Conservation (phyloP, 305 asterid genomes). For the Solanum hybrid region DNA sequence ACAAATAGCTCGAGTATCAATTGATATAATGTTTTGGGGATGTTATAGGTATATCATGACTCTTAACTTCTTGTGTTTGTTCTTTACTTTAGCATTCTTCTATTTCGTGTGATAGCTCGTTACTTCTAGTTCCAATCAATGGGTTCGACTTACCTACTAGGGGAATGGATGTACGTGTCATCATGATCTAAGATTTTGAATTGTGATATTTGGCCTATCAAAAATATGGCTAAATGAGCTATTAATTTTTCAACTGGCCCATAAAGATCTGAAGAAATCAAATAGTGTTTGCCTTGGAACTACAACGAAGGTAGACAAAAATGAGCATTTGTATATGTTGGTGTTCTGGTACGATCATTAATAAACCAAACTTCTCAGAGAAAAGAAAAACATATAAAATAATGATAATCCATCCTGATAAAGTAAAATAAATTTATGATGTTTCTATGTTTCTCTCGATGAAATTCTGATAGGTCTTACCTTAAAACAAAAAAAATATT, state of each 20-base stretch:
- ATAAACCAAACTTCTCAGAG: background rate
- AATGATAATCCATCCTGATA: no score
- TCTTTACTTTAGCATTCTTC: background rate
- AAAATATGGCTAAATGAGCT: background rate
- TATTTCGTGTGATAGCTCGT: background rate
- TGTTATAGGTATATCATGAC: background rate
- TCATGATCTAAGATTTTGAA: background rate
- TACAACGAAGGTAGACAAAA: background rate
- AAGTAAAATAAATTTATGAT: background rate
- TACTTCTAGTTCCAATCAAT: background rate
- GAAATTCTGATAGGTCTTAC: background rate
- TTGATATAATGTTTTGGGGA: background rate
- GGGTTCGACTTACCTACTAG: background rate
- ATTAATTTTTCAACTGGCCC: background rate
- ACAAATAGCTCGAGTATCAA: background rate
- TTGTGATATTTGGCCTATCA: background rate
- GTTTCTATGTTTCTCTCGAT: background rate
- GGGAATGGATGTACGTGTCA: background rate
- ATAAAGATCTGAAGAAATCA: background rate
- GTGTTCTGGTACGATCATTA: background rate
- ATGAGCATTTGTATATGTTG: background rate
- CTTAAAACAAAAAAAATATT: no score
- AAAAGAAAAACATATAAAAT: no score
- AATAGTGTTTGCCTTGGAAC: background rate
- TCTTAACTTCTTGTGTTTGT: background rate